These are phyloP conservation scores for Panaeolus papilionaceus DNA, from an alignment of 768 basidiomycete species.

Conservation along the genomic window DNA sequence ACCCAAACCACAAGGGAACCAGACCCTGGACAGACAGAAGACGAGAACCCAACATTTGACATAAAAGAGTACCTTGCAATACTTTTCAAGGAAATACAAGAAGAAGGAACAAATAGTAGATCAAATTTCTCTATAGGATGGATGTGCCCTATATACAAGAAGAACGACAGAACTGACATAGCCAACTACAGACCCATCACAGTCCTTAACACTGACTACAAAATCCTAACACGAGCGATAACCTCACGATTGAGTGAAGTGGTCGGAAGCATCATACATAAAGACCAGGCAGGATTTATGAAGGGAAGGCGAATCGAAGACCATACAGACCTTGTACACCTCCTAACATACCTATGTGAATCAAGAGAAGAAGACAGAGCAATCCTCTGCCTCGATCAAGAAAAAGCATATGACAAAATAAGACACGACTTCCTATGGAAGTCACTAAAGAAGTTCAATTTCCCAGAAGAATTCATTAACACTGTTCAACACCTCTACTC, in stretches of 20 bases:
- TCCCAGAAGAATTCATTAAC: constrained; percentile 26
- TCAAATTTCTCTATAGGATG: constrained; percentile 29
- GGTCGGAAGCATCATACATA: constrained; percentile 33
- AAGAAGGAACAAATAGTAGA: constrained; percentile 20
- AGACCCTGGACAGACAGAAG: background rate
- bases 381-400: constrained; percentile 40
- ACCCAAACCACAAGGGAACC: too few relatives aligned
- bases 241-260: constrained; percentile 26
- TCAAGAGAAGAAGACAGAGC: constrained; percentile 31
- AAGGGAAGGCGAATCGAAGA: constrained; percentile 36
- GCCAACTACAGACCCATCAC: constrained; percentile 46
- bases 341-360: constrained; percentile 34
- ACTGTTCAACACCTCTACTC: constrained; percentile 32
- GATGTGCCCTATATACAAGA: constrained; percentile 52
- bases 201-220: constrained; percentile 44
- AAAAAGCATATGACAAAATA: constrained; percentile 46
- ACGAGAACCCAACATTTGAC: constrained; percentile 29
- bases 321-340: constrained; percentile 36
- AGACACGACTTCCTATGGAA: constrained; percentile 37
- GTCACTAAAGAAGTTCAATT: constrained; percentile 20
- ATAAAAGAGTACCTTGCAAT: constrained; percentile 17
- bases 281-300: constrained; percentile 47
- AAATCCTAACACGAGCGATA: constrained; percentile 36
- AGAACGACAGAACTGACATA: constrained; percentile 38
- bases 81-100: constrained; percentile 36